Conservation (phyloP, 2,329 filamentous ascomycete species). For the Clarireedia homoeocarpa region DNA sequence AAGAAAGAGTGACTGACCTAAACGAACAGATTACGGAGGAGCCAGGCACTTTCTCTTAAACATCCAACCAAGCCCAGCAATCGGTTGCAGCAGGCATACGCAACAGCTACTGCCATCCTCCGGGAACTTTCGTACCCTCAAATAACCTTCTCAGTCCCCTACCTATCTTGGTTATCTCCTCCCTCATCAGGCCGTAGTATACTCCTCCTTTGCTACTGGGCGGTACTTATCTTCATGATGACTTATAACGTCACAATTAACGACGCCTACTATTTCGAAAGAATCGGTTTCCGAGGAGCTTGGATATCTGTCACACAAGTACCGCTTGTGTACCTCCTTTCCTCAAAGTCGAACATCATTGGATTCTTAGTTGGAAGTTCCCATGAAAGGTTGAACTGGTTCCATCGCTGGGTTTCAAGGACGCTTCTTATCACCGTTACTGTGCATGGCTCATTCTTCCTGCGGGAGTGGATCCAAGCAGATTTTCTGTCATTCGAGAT, state of each 20-base stretch:
- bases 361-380: constrained; percentile 54
- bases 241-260: constrained; percentile 38
- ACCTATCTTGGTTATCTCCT: constrained; percentile 49
- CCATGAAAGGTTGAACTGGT: constrained; percentile 64
- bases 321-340: constrained; percentile 54
- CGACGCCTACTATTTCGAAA: constrained; percentile 53
- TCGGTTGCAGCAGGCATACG: constrained; percentile 42
- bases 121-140: constrained; percentile 52
- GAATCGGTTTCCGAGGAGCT: constrained; percentile 59
- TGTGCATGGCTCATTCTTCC: constrained; percentile 64
- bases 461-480: constrained; percentile 52
- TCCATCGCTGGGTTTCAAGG: constrained; percentile 64
- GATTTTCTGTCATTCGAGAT: constrained; percentile 53
- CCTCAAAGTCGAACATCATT: constrained; percentile 51
- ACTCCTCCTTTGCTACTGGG: constrained; percentile 49
- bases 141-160: constrained; percentile 38
- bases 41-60: constrained; percentile 29
- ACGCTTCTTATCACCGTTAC: constrained; percentile 61
- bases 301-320: constrained; percentile 60
- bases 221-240: constrained; percentile 51
- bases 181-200: constrained; percentile 50
- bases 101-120: constrained; percentile 48
- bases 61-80: constrained; percentile 46
- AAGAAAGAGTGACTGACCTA: background rate
- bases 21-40: constrained; percentile 37